These are phyloP conservation scores for Smithsoniella earleae DNA, from an alignment of 163 green algal genomes.

Conservation along the genomic window DNA sequence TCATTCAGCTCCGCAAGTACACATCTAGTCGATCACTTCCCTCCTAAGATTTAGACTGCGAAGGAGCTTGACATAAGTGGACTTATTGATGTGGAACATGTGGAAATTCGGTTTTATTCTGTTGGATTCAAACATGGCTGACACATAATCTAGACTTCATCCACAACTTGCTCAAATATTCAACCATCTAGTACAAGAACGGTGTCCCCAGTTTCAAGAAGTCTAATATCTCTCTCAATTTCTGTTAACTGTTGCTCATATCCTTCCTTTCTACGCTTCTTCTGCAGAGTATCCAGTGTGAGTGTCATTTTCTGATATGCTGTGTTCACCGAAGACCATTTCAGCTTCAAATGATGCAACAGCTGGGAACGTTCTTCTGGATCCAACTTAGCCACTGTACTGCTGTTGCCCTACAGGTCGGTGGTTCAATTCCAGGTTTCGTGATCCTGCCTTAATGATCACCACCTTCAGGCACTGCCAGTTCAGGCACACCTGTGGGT, in stretches of 20 bases:
- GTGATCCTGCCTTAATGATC: constrained; percentile 32
- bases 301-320: constrained; percentile 67
- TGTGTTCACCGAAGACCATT: constrained; percentile 71
- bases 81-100: neutral
- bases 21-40: too few relatives aligned
- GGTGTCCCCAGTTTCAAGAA: constrained; percentile 49
- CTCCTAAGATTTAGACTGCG: neutral
- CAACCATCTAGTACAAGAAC: constrained; percentile 38
- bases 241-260: constrained; percentile 59
- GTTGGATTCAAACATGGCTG: too few relatives aligned
- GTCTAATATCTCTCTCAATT: constrained; percentile 69
- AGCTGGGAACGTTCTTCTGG: constrained; percentile 56
- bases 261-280: constrained; percentile 57
- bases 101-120: too few relatives aligned
- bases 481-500: constrained; percentile 32
- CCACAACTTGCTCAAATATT: neutral
- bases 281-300: constrained; percentile 58
- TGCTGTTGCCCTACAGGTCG: neutral
- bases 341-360: constrained; percentile 66
- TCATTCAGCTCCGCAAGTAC: too few relatives aligned
- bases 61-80: neutral
- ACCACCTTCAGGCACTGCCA: constrained; percentile 35
- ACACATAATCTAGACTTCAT: too few relatives aligned
- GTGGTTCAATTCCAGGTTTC: neutral
- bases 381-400: constrained; percentile 43